A percentile compares a stretch with the other conserved stretches of the same genome.
These are phyloP conservation scores for Neltuma alba DNA, from an alignment of 306 rosid genomes.

Conservation along the genomic window DNA sequence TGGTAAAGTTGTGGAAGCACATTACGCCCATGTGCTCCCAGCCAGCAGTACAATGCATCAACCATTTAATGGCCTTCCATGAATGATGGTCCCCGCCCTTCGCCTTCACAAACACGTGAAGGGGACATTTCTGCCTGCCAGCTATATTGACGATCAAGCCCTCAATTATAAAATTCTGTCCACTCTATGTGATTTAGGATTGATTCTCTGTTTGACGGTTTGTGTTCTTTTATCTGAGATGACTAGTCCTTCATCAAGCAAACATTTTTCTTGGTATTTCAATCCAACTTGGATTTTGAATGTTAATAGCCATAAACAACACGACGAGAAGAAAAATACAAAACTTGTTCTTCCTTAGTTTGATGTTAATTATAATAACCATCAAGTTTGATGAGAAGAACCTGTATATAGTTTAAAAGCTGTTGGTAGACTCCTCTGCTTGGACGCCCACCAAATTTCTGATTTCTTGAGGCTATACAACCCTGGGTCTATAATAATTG, in stretches of 20 bases:
- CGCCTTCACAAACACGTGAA: slow-evolving; percentile 18
- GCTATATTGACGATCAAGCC: background rate
- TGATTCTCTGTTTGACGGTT: background rate
- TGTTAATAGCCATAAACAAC: background rate
- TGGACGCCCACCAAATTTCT: slow-evolving; percentile 86
- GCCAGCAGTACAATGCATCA: slow-evolving; percentile 26
- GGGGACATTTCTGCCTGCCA: slow-evolving; percentile 35
- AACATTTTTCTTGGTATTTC: background rate
- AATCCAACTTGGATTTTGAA: background rate
- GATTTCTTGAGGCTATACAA: slow-evolving; percentile 77
- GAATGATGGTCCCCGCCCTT: slow-evolving; percentile 1
- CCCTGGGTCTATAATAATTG: slow-evolving; percentile 83
- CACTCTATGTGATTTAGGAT: background rate
- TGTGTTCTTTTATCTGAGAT: background rate
- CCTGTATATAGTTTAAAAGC: slow-evolving; percentile 95
- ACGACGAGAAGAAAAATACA: background rate
- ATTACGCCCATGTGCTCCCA: slow-evolving; percentile 15
- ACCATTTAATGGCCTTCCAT: slow-evolving; percentile 34
- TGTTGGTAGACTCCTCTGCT: slow-evolving; percentile 78
- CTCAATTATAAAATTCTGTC: slow-evolving; percentile 5
- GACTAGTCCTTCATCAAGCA: background rate
- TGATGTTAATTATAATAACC: too few relatives aligned
- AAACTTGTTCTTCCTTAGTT: background rate
- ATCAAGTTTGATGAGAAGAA: slow-evolving; percentile 26
- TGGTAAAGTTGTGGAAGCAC: slow-evolving; percentile 32